Base-by-base conservation (phyloP, 2,329 filamentous ascomycete genomes). In the Furcasterigmium furcatum region DNA sequence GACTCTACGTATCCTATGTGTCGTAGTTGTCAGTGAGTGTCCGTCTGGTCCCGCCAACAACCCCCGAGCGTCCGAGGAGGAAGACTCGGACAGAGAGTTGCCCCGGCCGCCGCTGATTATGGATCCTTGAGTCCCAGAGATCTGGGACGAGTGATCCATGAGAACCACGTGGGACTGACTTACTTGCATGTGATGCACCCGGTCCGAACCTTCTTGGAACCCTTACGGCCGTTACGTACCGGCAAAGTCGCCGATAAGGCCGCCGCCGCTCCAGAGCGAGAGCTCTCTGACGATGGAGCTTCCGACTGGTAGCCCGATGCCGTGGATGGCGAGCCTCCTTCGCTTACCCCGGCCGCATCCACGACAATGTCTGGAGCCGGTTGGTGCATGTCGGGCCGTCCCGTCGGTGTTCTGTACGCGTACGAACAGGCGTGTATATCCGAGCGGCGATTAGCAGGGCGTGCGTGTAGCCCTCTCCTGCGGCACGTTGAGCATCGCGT, bases 141-240 rank as follows among this genome's bases (percentile, higher is more conserved):
- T n/a, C n/a, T n/a, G n/a, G n/a, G n/a, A n/a, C n/a, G n/a, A n/a
- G n/a, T n/a, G n/a, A n/a, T n/a, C n/a, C n/a, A n/a, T n/a, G n/a
- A n/a, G n/a, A n/a, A 12, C 24, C 24, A 12, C 12, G 24, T 27
- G 24, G 24, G 24, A n/a, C 24, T 7, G 24, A 34, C 40, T 34
- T 24, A 42, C 74, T 78, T 78, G 73, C 76, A 79, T 41, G 76
- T 79, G 46, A 75, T 64, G 58, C 76, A 79, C 13, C 76, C 76
- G 7, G 71, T 74, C 43, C 69, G 63, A 44, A 73, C 71, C 52
- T 73, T 73, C 54, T 65, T 69, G 39, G 62, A 71, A 13, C 70
- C 70, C 53, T 71, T 72, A 21, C 63, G 63, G 18, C 63, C 63
- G 13, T 22, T 42, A 4, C 34, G 34, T 7, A 36, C 34, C 34